Evolutionary conservation across 1,284 basidiomycete genomes (phyloP).

Genomic region (Marasmius sp.): DNA sequence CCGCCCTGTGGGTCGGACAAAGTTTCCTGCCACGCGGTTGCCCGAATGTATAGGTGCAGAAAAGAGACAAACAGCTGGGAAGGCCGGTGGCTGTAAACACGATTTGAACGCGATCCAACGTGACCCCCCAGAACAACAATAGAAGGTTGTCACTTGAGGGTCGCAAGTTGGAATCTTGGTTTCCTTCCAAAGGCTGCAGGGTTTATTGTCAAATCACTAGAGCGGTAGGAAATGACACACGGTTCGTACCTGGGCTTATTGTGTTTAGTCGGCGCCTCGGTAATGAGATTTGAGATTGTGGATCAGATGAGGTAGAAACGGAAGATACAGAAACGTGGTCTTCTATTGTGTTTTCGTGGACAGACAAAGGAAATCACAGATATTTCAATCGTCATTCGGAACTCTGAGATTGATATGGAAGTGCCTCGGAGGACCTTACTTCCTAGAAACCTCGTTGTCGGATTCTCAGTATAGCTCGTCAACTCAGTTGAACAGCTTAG

Average conservation of each 20-base stretch:
- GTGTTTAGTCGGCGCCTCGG: constrained; percentile 23
- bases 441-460: too few species aligned
- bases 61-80: constrained; percentile 36
- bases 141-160: background rate
- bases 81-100: constrained; percentile 24
- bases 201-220: constrained; percentile 9
- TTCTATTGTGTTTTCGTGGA: background rate
- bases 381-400: too few species aligned
- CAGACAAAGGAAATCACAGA: background rate
- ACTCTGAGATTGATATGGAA: too few species aligned
- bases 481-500: too few species aligned
- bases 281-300: background rate
- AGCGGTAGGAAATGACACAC: constrained; percentile 10
- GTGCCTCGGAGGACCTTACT: too few species aligned
- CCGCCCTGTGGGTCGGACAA: background rate
- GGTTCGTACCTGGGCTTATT: constrained; percentile 40
- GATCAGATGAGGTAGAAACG: background rate
- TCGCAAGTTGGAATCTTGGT: background rate
- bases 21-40: constrained; percentile 8
- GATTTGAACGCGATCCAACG: background rate
- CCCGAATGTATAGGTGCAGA: constrained; percentile 15
- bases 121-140: background rate
- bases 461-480: too few species aligned
- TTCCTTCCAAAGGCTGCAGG: constrained; percentile 17
- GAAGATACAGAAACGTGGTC: too few species aligned